Evolutionary conservation across 2,329 filamentous ascomycete species (phyloP).

Genomic region (Fusarium incarnatum): DNA sequence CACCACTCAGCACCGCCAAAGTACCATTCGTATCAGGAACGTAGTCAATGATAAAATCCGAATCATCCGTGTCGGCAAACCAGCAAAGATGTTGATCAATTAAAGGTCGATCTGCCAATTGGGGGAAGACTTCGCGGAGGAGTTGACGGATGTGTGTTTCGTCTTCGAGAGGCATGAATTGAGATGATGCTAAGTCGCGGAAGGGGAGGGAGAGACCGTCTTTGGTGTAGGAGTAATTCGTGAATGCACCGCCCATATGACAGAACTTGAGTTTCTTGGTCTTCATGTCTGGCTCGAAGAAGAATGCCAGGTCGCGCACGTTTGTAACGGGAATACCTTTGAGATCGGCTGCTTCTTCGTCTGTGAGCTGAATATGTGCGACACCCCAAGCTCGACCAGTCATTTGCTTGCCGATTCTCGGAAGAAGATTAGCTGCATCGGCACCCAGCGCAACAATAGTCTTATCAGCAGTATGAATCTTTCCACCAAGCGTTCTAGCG

Average conservation of each 20-base stretch:
- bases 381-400: slow-evolving; percentile 29
- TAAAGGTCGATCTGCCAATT: slow-evolving; percentile 6
- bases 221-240: slow-evolving; percentile 30
- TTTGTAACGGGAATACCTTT: slow-evolving; percentile 31
- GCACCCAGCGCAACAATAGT: slow-evolving; percentile 23
- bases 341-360: slow-evolving; percentile 18
- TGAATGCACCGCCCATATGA: slow-evolving; percentile 32
- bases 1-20: slow-evolving; percentile 18
- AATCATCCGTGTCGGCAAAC: slow-evolving; percentile 34
- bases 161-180: slow-evolving; percentile 35
- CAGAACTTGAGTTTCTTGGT: slow-evolving; percentile 37
- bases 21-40: slow-evolving; percentile 24
- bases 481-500: slow-evolving; percentile 11
- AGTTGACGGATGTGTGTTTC: slow-evolving; percentile 24
- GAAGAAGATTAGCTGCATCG: slow-evolving; percentile 17
- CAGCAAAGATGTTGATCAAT: slow-evolving; percentile 32
- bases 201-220: slow-evolving; percentile 25
- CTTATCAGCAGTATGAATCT: slow-evolving; percentile 25
- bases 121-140: slow-evolving; percentile 16
- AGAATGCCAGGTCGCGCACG: slow-evolving; percentile 29
- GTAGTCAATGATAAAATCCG: slow-evolving; percentile 34
- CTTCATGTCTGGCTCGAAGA: slow-evolving; percentile 23
- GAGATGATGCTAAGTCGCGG: neutral
- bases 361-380: slow-evolving; percentile 27
- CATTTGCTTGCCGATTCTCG: slow-evolving; percentile 30